Evolutionary conservation across 1,139 yeast genomes (phyloP).

Genomic region (Saccharomyces pastorianus): DNA sequence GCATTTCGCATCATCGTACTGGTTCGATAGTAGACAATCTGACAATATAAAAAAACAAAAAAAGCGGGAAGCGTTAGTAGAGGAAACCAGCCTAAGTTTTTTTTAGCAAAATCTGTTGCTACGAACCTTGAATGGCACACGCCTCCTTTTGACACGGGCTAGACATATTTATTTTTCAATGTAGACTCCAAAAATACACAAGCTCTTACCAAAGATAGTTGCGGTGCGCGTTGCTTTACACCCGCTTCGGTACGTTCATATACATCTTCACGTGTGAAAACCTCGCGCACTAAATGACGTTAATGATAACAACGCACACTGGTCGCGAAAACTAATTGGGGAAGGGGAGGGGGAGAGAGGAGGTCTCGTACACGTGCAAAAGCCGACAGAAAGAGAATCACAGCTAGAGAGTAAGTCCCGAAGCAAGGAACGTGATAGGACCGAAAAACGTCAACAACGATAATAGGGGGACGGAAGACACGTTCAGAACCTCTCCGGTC

Average conservation of each 20-base stretch:
- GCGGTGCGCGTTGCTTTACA: neutral
- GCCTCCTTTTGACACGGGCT: conserved; percentile 57
- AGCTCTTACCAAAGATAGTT: neutral
- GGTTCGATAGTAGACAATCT: conserved; percentile 46
- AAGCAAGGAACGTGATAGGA: neutral
- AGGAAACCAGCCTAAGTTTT: neutral
- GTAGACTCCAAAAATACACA: neutral
- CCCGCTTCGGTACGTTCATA: neutral
- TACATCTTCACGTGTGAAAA: neutral
- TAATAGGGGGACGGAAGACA: neutral
- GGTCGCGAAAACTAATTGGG: neutral
- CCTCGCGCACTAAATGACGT: neutral
- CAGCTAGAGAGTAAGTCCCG: neutral
- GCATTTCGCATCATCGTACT: conserved; percentile 58
- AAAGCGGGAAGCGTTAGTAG: neutral
- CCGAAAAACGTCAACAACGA: neutral
- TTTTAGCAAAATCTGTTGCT: neutral
- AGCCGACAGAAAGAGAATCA: neutral
- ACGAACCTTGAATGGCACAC: conserved; percentile 55
- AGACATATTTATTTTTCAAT: neutral
- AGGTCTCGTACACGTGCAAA: neutral
- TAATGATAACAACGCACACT: neutral
- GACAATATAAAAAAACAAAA: neutral
- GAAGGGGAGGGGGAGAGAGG: neutral
- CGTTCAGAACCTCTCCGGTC: neutral